These are phyloP conservation scores for Brassica cretica DNA, from an alignment of 345 rosid species.

Conservation along the genomic window DNA sequence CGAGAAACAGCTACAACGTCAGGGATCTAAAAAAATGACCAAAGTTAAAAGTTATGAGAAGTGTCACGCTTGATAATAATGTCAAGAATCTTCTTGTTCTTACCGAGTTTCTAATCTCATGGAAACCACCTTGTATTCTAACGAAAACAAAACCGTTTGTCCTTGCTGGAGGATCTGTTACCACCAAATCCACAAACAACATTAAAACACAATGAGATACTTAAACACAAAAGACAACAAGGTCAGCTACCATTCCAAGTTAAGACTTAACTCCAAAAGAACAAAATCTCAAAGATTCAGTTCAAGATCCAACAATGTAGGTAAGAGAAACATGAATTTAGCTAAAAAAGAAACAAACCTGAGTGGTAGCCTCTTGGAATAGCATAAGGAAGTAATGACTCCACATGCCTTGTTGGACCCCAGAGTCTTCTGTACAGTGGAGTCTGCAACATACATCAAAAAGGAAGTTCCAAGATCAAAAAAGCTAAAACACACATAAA, in stretches of 20 bases:
- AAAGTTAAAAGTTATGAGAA: conserved; percentile 17
- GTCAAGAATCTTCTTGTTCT: conserved; percentile 40
- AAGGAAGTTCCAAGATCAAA: conserved; percentile 10
- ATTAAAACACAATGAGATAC: background rate
- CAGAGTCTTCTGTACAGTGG: conserved; percentile 78
- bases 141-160: conserved; percentile 84
- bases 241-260: background rate
- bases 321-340: background rate
- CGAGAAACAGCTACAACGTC: conserved; percentile 84
- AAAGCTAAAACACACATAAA: conserved; percentile 9
- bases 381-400: conserved; percentile 76
- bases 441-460: conserved; percentile 48
- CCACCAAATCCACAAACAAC: background rate
- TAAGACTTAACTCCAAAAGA: background rate
- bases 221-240: background rate
- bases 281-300: background rate
- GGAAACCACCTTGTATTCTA: conserved; percentile 97
- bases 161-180: conserved; percentile 56
- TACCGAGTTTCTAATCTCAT: conserved; percentile 96
- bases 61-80: background rate
- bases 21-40: conserved; percentile 49
- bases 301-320: conserved; percentile 15
- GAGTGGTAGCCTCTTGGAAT: conserved; percentile 78
- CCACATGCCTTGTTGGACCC: conserved; percentile 78
- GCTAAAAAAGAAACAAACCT: conserved; percentile 46